Base-by-base conservation (phyloP, 352 stramenopile species). In the Globisporangium cystogenes region DNA sequence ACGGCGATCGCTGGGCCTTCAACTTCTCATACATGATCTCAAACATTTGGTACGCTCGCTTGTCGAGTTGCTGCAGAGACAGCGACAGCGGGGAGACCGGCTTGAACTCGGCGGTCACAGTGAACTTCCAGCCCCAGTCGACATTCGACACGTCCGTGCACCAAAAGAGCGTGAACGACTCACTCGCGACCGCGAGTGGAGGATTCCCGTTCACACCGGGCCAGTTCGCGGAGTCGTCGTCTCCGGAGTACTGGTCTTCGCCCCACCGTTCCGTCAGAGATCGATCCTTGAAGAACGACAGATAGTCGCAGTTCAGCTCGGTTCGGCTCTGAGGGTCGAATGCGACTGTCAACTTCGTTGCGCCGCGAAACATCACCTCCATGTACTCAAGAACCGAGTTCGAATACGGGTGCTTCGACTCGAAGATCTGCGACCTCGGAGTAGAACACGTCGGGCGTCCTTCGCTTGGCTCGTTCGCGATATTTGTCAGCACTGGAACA, bases 71-170 rank as follows among this genome's bases (percentile, higher is more conserved):
- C 14, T 84, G 67, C 1, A 87, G 43, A 11, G 51, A 65, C 31
- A 88, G 65, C 18, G 80, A 55, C 6, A 83, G 48, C 11, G 82
- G 70, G 24, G 60, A 53, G 11, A 78, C 58, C 1, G 69, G 60
- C 11, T 69, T 51, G 62, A 87, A 93, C 24, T 86, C 72, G 6
- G 81, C 78, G 18, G 62, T 68, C 0, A 93, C 79, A 8, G 70
- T 87, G 43, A 94, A 91, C 45, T 87, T 83, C 72, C 82, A 93
- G 0, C 86, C 86, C 89, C 89, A 97, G 24, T 96, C 87, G 26
- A 91, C 84, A 57, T 95, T 96, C 8, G 79, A 86, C 0, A 67
- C 68, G 62, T 97, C 89, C 0, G 85, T 92, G 47, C 64, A 74
- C 81, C 92, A 97, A 20, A 94, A 59, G 18, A 96, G 51, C 21